Evolutionary conservation across 1,284 basidiomycete species (phyloP), one percentile per base, ranked within the genome.

Genomic region (Irpex sp.): DNA sequence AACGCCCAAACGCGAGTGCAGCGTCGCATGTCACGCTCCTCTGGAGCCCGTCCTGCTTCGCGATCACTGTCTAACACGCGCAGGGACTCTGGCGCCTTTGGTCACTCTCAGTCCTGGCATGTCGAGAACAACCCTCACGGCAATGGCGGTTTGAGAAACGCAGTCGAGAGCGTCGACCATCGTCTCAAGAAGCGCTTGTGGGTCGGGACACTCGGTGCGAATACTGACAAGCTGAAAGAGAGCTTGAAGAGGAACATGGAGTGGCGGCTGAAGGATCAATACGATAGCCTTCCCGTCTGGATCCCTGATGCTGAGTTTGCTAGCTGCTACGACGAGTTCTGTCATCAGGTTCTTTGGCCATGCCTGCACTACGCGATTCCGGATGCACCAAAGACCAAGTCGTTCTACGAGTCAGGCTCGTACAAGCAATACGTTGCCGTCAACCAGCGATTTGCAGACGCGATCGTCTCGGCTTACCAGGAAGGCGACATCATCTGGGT

Each of bases 301-400:
- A 88, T 95, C 58, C 85, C 87, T 0, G 89, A 92, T 68, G 78
- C 80, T 0, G 89, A 90, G 70, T 93, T 94, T 66, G 82, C 86
- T 66, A 84, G 84, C 62, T 89, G 85, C 71, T 95, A 95, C 69
- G 92, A 94, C 72, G 88, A 91, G 68, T 95, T 94, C 74, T 95
- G 93, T 74, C 93, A 95, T 70, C 92, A 93, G 73, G 86, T 94
- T 33, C 82, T 95, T 35, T 95, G 93, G 93, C 93, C 93, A 0
- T 91, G 88, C 63, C 80, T 95, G 49, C 93, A 95, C 74, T 95
- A 94, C 70, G 90, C 90, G 6, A 84, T 94, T 54, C 92, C 92
- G 3, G 92, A 93, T 70, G 92, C 90, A 0, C 92, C 91, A 0
- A 92, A 92, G 74, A 92, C 90, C 0, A 93, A 93, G 69, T 79